These are phyloP conservation scores for Phyllosticta paracitricarpa DNA, from an alignment of 2,329 filamentous ascomycete genomes.

Conservation along the genomic window DNA sequence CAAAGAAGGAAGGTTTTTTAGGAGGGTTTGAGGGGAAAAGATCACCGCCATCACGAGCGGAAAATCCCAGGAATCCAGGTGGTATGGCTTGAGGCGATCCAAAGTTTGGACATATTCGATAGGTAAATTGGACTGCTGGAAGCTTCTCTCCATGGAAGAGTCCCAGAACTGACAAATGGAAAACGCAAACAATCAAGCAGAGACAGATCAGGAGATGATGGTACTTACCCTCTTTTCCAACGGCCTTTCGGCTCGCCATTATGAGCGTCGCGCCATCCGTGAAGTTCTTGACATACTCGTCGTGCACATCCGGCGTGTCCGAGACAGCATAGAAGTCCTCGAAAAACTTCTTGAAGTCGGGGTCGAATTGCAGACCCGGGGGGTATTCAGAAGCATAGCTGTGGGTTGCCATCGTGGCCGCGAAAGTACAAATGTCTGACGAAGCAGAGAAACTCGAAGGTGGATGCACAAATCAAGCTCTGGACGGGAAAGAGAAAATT, in stretches of 20 bases:
- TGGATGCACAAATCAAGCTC: background rate
- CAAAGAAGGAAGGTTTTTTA: background rate
- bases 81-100: no score
- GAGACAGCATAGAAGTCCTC: conserved; percentile 38
- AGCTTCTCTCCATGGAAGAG: no score
- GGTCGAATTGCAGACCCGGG: conserved; percentile 24
- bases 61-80: background rate
- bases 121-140: no score
- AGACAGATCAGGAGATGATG: conserved; percentile 4
- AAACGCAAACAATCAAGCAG: background rate
- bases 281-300: conserved; percentile 39
- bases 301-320: conserved; percentile 39
- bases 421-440: background rate
- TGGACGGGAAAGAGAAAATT: background rate
- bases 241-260: conserved; percentile 40
- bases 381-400: conserved; percentile 27
- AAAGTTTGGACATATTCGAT: no score
- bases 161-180: background rate
- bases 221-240: conserved; percentile 36
- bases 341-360: conserved; percentile 35
- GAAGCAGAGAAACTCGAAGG: background rate
- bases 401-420: background rate
- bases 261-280: conserved; percentile 40
- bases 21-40: no score
- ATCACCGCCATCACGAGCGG: background rate